phyloP scores from a whole-genome alignment of 805 yeast species.

The Nakazawaea wickerhamii region DNA sequence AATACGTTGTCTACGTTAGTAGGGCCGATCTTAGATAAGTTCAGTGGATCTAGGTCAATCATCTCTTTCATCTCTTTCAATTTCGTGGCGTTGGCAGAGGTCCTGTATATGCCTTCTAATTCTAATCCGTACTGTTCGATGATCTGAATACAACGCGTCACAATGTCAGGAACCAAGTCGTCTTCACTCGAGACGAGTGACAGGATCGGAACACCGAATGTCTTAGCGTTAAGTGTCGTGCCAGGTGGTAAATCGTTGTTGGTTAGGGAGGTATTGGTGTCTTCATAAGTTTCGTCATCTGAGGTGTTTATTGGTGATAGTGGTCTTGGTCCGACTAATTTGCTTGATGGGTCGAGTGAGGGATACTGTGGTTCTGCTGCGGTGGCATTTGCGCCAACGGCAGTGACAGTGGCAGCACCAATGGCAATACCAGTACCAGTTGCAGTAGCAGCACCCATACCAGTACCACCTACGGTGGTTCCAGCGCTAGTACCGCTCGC shows the following conservation, averaged over 20 bases:
- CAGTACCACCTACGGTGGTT: neutral
- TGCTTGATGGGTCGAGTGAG: constrained; percentile 7
- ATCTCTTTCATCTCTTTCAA: constrained; percentile 67
- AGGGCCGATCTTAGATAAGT: constrained; percentile 44
- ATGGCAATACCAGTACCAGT: constrained; percentile 8
- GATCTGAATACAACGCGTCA: constrained; percentile 80
- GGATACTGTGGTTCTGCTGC: neutral
- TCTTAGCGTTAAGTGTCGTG: constrained; percentile 27
- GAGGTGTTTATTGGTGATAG: constrained; percentile 19
- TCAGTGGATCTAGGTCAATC: constrained; percentile 72
- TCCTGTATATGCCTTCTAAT: constrained; percentile 85
- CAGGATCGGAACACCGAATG: constrained; percentile 85
- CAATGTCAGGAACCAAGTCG: constrained; percentile 88
- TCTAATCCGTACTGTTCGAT: constrained; percentile 82
- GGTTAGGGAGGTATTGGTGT: neutral
- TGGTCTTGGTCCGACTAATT: constrained; percentile 24
- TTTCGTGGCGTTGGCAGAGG: constrained; percentile 71
- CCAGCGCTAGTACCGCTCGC: neutral
- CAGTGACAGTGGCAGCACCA: neutral
- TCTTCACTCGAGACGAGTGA: constrained; percentile 74
- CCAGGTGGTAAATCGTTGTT: constrained; percentile 29
- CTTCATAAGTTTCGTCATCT: neutral
- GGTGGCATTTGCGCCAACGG: neutral
- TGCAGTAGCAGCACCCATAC: constrained; percentile 13
- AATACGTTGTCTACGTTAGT: constrained; percentile 36